A percentile compares a stretch with the other conserved stretches of the same genome.
Evolutionary conservation across 495 filamentous ascomycete genomes (phyloP).

Genomic region (Hapsidospora chrysogenum): DNA sequence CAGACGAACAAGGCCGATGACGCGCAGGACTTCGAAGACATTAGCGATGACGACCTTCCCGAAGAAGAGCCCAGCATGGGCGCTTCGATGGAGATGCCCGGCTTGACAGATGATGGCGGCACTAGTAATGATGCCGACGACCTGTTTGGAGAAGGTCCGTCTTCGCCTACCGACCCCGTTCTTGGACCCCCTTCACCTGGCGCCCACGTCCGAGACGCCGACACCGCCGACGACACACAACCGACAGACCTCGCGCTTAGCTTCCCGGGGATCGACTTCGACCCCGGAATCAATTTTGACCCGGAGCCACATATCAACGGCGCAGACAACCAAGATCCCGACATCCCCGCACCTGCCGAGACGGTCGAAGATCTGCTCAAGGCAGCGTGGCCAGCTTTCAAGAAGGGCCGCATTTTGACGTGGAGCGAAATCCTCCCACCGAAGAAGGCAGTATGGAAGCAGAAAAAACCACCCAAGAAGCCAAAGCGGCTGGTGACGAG

Average conservation of each 20-base stretch:
- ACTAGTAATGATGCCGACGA: conserved; percentile 32
- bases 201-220: conserved; percentile 11
- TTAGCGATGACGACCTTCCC: conserved; percentile 45
- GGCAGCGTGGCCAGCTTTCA: conserved; percentile 52
- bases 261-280: conserved; percentile 10
- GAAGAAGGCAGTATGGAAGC: conserved; percentile 52
- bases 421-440: conserved; percentile 62
- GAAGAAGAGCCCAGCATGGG: conserved; percentile 17
- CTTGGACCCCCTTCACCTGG: conserved; percentile 16
- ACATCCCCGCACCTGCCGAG: conserved; percentile 41
- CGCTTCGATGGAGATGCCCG: conserved; percentile 21
- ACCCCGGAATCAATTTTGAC: conserved; percentile 7
- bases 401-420: conserved; percentile 41
- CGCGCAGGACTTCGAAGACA: conserved; percentile 67
- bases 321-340: conserved; percentile 25
- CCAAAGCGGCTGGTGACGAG: conserved; percentile 71
- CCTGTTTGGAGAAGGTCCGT: conserved; percentile 26
- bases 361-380: conserved; percentile 51
- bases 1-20: conserved; percentile 24
- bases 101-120: conserved; percentile 28
- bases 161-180: conserved; percentile 18
- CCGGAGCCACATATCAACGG: conserved; percentile 15
- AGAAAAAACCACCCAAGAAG: conserved; percentile 50
- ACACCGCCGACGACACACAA: conserved; percentile 10
- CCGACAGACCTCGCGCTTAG: conserved; percentile 6